These are phyloP conservation scores for Anisodus acutangulus DNA, from an alignment of 257 asterid species.

Conservation along the genomic window DNA sequence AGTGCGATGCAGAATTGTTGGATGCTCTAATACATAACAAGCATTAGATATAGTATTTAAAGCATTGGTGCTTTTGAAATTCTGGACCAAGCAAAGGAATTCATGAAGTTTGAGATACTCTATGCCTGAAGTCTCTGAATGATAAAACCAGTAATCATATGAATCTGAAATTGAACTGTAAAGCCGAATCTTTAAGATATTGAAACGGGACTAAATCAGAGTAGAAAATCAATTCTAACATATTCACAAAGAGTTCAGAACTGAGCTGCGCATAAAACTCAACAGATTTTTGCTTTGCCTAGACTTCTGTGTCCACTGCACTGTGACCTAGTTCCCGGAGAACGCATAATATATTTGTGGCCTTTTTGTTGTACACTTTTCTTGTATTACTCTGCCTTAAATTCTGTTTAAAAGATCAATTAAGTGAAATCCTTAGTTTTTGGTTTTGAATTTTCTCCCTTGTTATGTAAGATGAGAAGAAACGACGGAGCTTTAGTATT, in stretches of 20 bases:
- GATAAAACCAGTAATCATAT: neutral
- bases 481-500: neutral
- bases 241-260: neutral
- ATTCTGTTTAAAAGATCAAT: neutral
- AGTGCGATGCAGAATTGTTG: neutral
- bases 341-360: neutral
- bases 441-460: neutral
- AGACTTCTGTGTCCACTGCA: neutral
- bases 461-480: constrained; percentile 22
- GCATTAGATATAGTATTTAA: neutral
- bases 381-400: neutral
- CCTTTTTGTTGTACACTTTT: neutral
- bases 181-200: neutral
- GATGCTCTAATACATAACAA: neutral
- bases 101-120: neutral
- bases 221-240: neutral
- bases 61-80: constrained; percentile 16
- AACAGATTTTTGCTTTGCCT: neutral
- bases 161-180: neutral
- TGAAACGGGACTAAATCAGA: constrained; percentile 5
- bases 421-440: neutral
- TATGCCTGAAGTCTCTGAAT: neutral
- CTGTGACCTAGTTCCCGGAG: neutral
- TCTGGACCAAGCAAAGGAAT: constrained; percentile 1
- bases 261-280: neutral